Base-by-base conservation (phyloP, 306 rosid genomes). In the Canavalia gladiata region DNA sequence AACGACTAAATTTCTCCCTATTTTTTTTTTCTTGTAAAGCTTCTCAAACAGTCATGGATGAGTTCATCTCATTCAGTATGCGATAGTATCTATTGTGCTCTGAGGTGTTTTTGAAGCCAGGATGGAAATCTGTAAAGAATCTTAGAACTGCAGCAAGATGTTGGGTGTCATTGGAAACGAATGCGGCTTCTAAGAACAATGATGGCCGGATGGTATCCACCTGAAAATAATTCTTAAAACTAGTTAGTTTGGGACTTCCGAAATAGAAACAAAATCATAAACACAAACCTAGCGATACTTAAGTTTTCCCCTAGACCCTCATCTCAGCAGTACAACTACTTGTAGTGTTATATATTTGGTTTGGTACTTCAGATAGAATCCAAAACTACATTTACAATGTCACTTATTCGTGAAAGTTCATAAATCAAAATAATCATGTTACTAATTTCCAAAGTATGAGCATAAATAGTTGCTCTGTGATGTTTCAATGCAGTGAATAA, bases 121-220 rank as follows among this genome's bases (percentile, higher is more conserved):
- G 98, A 59, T 84, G 88, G 50, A 92, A 96, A 83, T 96, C 97
- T 39, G 91, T 68, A 39, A 90, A 87, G 90, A 96, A 96, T 79
- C 97, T 91, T 66, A 93, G 83, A 82, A 93, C 97, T 39, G 99
- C 92, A 75, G 98, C 92, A 57, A 93, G 88, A 86, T 87, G 91
- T 83, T 90, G 94, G 1, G 93, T 76, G 85, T 96, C 90, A 8
- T 74, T 89, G 50, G 94, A 89, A 41, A 85, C 85, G 67, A 86
- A 87, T 68, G 98, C 97, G 3, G 92, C 92, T 85, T 96, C 94
- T 12, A 93, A 96, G 89, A 93, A 96, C 90, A 93, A 76, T n/a
- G 97, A 89, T 42, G 99, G 90, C 59, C 94, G 87, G 72, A 96
- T 74, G 37, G 88, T 90, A 68, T 84, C 88, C 85, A 93, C 98